These are phyloP conservation scores for Hypocrella siamensis DNA, from an alignment of 2,329 filamentous ascomycete genomes.

Conservation along the genomic window DNA sequence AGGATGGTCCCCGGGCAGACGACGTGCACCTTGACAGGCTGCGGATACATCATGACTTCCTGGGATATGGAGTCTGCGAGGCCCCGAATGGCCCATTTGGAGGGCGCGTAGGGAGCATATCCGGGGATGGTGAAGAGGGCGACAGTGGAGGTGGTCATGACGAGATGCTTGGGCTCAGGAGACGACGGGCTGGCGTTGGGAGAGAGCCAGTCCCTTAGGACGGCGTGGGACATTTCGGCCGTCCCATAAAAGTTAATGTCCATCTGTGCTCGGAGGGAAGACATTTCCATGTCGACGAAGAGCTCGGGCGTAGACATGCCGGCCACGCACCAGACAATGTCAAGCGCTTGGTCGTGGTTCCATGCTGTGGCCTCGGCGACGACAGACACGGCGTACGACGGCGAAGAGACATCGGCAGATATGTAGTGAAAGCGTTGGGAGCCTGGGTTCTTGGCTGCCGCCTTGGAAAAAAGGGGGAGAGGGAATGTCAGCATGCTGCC, in stretches of 20 bases:
- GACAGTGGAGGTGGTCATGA: conserved; percentile 70
- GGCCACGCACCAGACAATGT: conserved; percentile 85
- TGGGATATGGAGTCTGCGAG: conserved; percentile 72
- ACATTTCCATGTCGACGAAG: conserved; percentile 58
- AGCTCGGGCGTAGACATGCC: conserved; percentile 60
- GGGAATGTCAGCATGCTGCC: too few species aligned
- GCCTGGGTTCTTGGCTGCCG: conserved; percentile 49
- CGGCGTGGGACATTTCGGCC: conserved; percentile 71
- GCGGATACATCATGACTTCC: conserved; percentile 77
- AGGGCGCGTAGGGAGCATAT: conserved; percentile 69
- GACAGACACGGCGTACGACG: conserved; percentile 53
- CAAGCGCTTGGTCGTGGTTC: conserved; percentile 60
- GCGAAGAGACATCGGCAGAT: conserved; percentile 61
- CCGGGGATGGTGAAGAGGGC: conserved; percentile 67
- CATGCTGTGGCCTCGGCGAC: conserved; percentile 58
- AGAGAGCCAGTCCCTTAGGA: conserved; percentile 58
- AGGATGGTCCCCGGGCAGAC: conserved; percentile 76
- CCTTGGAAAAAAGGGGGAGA: conserved; percentile 20
- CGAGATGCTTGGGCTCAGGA: conserved; percentile 52
- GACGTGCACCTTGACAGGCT: conserved; percentile 64
- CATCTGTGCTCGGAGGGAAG: conserved; percentile 62
- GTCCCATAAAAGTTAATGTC: conserved; percentile 84
- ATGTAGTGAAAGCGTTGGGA: conserved; percentile 72
- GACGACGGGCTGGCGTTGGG: conserved; percentile 27
- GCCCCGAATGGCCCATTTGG: conserved; percentile 72